Percentiles rank a stretch among this genome's conserved stretches.
Evolutionary conservation across 2,329 filamentous ascomycete genomes (phyloP).

Genomic region (Fusarium humuli): DNA sequence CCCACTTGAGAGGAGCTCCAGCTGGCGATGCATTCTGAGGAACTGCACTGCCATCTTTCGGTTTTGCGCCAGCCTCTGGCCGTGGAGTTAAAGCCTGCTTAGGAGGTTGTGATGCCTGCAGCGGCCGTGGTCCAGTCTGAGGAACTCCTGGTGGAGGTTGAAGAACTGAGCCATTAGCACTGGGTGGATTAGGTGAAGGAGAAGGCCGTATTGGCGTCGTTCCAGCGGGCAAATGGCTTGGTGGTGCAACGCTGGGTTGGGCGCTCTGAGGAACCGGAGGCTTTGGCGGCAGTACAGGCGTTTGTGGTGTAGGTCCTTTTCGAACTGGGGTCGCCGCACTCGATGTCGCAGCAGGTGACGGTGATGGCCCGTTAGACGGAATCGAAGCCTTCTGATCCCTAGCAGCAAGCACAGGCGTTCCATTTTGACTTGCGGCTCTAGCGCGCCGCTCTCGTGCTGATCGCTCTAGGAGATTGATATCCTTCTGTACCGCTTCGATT

Average conservation of each 20-base stretch:
- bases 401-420: constrained; percentile 49
- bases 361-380: constrained; percentile 41
- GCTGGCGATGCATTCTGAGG: constrained; percentile 42
- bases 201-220: constrained; percentile 47
- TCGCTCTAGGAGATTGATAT: constrained; percentile 76
- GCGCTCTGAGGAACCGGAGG: constrained; percentile 40
- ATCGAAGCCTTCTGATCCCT: constrained; percentile 48
- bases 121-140: constrained; percentile 48
- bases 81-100: constrained; percentile 51
- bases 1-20: constrained; percentile 54
- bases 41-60: constrained; percentile 44
- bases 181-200: constrained; percentile 49
- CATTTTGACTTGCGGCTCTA: constrained; percentile 52
- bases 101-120: constrained; percentile 49
- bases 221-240: constrained; percentile 46
- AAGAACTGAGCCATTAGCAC: constrained; percentile 49
- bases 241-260: constrained; percentile 45
- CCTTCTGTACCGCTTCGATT: constrained; percentile 71
- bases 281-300: constrained; percentile 54
- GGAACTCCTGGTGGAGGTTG: constrained; percentile 53
- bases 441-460: constrained; percentile 53
- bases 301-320: constrained; percentile 48
- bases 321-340: constrained; percentile 41
- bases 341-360: constrained; percentile 40
- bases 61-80: constrained; percentile 49